phyloP scores from a whole-genome alignment of 805 yeast species.

The Komagataella pastoris region DNA sequence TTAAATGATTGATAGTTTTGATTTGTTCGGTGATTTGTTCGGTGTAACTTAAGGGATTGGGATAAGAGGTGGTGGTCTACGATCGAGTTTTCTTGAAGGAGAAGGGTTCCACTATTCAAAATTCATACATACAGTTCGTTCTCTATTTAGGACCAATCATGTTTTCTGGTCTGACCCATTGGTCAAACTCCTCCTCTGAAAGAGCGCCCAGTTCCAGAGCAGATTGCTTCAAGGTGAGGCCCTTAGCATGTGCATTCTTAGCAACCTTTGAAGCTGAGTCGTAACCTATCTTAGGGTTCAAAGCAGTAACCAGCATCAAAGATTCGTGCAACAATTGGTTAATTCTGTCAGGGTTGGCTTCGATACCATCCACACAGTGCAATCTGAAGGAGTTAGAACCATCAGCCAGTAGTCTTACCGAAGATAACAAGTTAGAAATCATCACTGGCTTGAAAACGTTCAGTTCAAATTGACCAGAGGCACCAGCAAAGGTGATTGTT shows the following conservation, averaged over 20 bases:
- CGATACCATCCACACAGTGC: slow-evolving; percentile 91
- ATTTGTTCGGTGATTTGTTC: too few relatives aligned
- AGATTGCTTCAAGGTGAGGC: slow-evolving; percentile 86
- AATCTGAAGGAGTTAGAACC: slow-evolving; percentile 82
- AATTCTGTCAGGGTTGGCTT: slow-evolving; percentile 81
- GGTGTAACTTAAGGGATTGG: too few relatives aligned
- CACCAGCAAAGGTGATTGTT: slow-evolving; percentile 93
- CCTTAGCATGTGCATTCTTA: slow-evolving; percentile 97
- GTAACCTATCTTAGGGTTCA: slow-evolving; percentile 98
- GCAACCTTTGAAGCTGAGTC: slow-evolving; percentile 97
- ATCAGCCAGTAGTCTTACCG: slow-evolving; percentile 82
- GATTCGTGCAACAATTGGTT: slow-evolving; percentile 84
- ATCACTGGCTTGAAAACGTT: slow-evolving; percentile 96
- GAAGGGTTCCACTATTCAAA: not conserved
- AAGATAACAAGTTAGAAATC: slow-evolving; percentile 80
- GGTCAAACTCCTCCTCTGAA: slow-evolving; percentile 76
- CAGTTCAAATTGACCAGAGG: slow-evolving; percentile 96
- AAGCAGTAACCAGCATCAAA: slow-evolving; percentile 94
- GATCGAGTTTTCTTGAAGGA: not conserved
- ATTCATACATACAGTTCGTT: not conserved
- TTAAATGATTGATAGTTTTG: not conserved
- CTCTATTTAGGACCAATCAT: slow-evolving; percentile 82
- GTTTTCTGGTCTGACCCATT: slow-evolving; percentile 95
- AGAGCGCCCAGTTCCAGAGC: slow-evolving; percentile 86
- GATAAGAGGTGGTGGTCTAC: too few relatives aligned